Percentiles rank a stretch among this genome's conserved stretches.
These are phyloP conservation scores for Sclerotinia borealis DNA, from an alignment of 2,329 filamentous ascomycete species.

Conservation along the genomic window DNA sequence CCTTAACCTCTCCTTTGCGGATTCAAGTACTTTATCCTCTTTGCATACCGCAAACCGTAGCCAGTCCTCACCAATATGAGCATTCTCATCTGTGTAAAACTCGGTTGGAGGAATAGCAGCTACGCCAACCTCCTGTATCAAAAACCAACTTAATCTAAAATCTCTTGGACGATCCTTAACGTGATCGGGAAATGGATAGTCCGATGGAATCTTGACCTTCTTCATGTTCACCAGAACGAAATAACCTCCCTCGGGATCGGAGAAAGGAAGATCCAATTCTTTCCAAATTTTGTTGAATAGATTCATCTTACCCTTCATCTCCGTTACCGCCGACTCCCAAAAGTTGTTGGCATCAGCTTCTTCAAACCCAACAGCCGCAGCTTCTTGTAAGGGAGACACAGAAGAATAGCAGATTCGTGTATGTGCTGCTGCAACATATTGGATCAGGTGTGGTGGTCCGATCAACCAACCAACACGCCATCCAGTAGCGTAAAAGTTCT, in stretches of 20 bases:
- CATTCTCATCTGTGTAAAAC: conserved; percentile 85
- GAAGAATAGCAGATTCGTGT: conserved; percentile 95
- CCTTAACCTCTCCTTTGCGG: conserved; percentile 65
- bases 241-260: conserved; percentile 90
- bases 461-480: conserved; percentile 96
- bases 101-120: conserved; percentile 95
- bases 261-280: conserved; percentile 58
- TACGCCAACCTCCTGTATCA: conserved; percentile 93
- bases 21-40: conserved; percentile 76
- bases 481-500: conserved; percentile 97
- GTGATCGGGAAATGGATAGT: conserved; percentile 84
- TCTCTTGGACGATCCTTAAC: conserved; percentile 82
- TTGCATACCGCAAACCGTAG: conserved; percentile 96
- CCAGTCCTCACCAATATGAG: conserved; percentile 85
- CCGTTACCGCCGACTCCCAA: conserved; percentile 74
- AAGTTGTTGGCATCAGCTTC: conserved; percentile 78
- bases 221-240: conserved; percentile 93
- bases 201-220: conserved; percentile 75
- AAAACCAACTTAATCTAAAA: conserved; percentile 92
- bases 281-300: conserved; percentile 78
- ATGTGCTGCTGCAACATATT: conserved; percentile 87
- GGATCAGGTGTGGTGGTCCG: conserved; percentile 79
- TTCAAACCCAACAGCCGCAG: conserved; percentile 89
- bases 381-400: conserved; percentile 90
- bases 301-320: conserved; percentile 87